phyloP scores from a whole-genome alignment of 2,329 filamentous ascomycete species.

The Aspergillus nomiae region DNA sequence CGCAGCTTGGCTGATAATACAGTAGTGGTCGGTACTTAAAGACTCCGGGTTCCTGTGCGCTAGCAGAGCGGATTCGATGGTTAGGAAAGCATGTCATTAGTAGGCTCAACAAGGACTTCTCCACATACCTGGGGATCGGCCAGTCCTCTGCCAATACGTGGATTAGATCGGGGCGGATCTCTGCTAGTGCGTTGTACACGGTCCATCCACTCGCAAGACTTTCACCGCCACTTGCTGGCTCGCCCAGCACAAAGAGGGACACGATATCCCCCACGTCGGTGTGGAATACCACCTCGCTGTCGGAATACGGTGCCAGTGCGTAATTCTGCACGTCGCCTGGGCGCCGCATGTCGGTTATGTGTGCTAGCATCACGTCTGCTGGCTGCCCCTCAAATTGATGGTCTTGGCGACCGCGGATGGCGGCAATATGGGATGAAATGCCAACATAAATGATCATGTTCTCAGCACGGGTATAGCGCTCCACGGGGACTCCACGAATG shows the following conservation, averaged over 20 bases:
- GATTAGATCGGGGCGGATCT: background rate
- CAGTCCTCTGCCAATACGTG: too few species aligned
- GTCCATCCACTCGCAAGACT: constrained; percentile 51
- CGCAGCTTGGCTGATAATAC: too few species aligned
- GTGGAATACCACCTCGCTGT: constrained; percentile 48
- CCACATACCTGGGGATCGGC: too few species aligned
- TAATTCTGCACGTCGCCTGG: too few species aligned
- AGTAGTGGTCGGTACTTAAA: too few species aligned
- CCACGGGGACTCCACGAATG: too few species aligned
- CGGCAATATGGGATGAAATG: constrained; percentile 45
- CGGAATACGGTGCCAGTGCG: constrained; percentile 31
- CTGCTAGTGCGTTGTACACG: constrained; percentile 54
- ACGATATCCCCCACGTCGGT: constrained; percentile 56
- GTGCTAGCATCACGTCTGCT: constrained; percentile 44
- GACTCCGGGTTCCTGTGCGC: too few species aligned
- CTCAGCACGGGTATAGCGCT: constrained; percentile 1
- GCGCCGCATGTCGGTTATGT: too few species aligned
- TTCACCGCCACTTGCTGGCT: constrained; percentile 49
- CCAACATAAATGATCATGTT: constrained; percentile 46
- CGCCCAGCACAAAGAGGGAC: constrained; percentile 45
- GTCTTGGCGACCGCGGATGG: constrained; percentile 45
- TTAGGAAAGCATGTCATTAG: too few species aligned
- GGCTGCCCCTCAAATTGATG: constrained; percentile 26
- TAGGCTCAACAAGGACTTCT: too few species aligned
- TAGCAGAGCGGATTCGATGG: too few species aligned